These are phyloP conservation scores for Aspergillus oerlinghausenensis DNA, from an alignment of 2,329 filamentous ascomycete species.

Conservation along the genomic window DNA sequence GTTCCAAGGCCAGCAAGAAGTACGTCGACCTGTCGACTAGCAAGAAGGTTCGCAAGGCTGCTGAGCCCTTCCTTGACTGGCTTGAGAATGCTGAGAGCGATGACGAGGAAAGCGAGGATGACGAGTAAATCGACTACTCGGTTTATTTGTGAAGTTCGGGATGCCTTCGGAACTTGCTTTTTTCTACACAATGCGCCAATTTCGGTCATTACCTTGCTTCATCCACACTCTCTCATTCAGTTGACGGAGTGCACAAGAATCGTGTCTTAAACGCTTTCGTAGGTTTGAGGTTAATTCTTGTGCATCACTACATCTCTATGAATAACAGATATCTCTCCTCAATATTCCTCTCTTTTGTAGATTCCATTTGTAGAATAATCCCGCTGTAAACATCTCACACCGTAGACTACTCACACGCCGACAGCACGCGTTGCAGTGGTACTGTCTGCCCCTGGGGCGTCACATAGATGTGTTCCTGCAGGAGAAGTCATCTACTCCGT, in stretches of 20 bases:
- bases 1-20: slow-evolving; percentile 94
- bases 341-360: neutral
- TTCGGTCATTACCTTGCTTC: neutral
- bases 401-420: too few relatives aligned
- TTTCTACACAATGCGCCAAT: neutral
- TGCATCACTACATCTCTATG: neutral
- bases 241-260: neutral
- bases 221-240: neutral
- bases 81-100: slow-evolving; percentile 78
- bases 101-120: slow-evolving; percentile 59
- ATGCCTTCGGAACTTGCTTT: neutral
- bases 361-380: neutral
- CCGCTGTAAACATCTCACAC: neutral
- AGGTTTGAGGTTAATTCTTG: neutral
- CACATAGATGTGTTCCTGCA: neutral
- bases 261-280: neutral
- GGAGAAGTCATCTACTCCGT: neutral
- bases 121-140: slow-evolving; percentile 32
- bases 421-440: neutral
- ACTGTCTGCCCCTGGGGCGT: neutral
- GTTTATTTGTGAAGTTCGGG: slow-evolving; percentile 4
- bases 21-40: slow-evolving; percentile 85
- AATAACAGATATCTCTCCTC: neutral
- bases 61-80: slow-evolving; percentile 91
- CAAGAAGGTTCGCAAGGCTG: slow-evolving; percentile 93